A percentile compares a stretch with the other conserved stretches of the same genome.
Evolutionary conservation across 1,139 yeast genomes (phyloP).

Genomic region (Candida pseudoviswanathii): DNA sequence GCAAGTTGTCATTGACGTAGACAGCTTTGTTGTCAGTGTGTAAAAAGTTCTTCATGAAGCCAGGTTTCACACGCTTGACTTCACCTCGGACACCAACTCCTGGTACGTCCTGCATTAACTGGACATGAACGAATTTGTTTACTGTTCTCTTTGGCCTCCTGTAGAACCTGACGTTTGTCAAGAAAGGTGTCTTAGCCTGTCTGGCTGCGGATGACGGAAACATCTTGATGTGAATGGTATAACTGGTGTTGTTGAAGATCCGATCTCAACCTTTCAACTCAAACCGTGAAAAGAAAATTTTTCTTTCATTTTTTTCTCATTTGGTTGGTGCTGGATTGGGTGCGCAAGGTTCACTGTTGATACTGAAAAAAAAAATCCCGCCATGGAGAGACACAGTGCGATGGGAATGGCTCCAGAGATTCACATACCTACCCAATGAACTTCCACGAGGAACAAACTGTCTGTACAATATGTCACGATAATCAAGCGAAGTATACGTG

Average conservation of each 20-base stretch:
- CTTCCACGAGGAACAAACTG: background rate
- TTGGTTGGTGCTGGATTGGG: background rate
- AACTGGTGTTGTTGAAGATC: background rate
- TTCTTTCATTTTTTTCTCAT: slow-evolving; percentile 1
- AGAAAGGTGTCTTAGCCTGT: background rate
- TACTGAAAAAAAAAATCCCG: background rate
- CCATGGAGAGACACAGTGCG: background rate
- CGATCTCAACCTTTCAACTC: background rate
- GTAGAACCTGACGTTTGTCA: background rate
- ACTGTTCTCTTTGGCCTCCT: slow-evolving; percentile 26
- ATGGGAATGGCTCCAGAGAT: background rate
- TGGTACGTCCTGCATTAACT: slow-evolving; percentile 67
- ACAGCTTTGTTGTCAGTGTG: slow-evolving; percentile 75
- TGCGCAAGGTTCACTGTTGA: background rate
- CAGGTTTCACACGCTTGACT: slow-evolving; percentile 74
- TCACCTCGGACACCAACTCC: slow-evolving; percentile 69
- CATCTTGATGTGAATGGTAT: background rate
- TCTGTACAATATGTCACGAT: slow-evolving; percentile 55
- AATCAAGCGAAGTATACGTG: slow-evolving; percentile 68
- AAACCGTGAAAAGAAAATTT: background rate
- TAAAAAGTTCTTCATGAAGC: slow-evolving; percentile 78
- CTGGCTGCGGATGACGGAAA: background rate
- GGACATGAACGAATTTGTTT: slow-evolving; percentile 50
- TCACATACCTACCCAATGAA: slow-evolving; percentile 7
- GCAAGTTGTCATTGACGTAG: slow-evolving; percentile 55